Conservation (phyloP, 495 filamentous ascomycete species). For the Penicillium maclennaniae region DNA sequence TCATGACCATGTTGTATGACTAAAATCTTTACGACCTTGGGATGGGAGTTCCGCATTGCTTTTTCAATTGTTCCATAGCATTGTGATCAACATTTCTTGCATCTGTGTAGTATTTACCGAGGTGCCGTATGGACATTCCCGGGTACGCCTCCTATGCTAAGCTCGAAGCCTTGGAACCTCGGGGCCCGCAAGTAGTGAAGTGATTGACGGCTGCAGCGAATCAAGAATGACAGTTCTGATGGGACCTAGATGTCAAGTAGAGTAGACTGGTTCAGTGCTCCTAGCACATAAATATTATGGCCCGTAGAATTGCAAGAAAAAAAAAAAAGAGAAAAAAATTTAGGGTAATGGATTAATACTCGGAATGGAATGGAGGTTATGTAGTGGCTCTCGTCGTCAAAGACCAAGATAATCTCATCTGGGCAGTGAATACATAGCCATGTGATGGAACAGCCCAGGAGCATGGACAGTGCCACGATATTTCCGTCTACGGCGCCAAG, state of each 20-base stretch:
- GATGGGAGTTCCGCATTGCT: conserved; percentile 20
- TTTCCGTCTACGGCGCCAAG: conserved; percentile 16
- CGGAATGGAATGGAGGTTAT: no score
- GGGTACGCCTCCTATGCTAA: no score
- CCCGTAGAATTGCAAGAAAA: no score
- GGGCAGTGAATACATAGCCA: neutral
- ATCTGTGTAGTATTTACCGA: neutral
- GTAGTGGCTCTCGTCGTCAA: no score
- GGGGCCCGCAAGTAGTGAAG: no score
- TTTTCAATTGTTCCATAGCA: neutral
- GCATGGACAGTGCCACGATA: conserved; percentile 5
- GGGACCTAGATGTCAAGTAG: no score
- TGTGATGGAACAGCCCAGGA: neutral
- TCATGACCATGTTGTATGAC: conserved; percentile 18
- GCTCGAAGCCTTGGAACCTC: no score
- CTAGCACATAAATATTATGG: neutral
- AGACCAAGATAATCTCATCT: neutral
- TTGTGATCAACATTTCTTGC: neutral
- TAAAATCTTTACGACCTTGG: conserved; percentile 24
- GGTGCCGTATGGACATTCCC: neutral
- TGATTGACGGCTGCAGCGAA: no score
- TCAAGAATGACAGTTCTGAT: no score
- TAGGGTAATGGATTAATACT: no score
- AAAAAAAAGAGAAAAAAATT: no score
- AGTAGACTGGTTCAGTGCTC: neutral